Evolutionary conservation across 2,329 filamentous ascomycete species (phyloP).

Genomic region (Xylariaceae sp.): DNA sequence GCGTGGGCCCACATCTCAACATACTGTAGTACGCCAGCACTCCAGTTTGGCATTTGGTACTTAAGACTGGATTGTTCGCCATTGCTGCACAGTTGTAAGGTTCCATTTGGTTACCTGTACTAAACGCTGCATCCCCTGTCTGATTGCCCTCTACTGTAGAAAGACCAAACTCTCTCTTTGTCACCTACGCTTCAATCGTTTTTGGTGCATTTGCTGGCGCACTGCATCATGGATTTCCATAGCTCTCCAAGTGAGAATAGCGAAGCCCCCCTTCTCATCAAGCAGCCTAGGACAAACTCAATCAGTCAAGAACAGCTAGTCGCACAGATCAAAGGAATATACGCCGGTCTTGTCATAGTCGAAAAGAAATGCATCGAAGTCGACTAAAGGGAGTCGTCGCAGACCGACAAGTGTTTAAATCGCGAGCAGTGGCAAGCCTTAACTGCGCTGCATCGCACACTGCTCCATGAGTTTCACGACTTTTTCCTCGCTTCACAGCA

Average conservation of each 20-base stretch:
- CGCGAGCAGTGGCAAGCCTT: slow-evolving; percentile 78
- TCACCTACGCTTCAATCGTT: no score
- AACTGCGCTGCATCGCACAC: slow-evolving; percentile 72
- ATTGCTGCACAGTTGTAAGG: no score
- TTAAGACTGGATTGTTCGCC: no score
- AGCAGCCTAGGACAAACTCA: slow-evolving; percentile 38
- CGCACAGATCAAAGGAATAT: slow-evolving; percentile 77
- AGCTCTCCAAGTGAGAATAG: slow-evolving; percentile 9
- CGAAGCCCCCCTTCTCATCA: slow-evolving; percentile 18
- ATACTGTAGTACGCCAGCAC: no score
- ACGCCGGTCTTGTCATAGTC: slow-evolving; percentile 77
- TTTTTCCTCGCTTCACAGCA: slow-evolving; percentile 87
- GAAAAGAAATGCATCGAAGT: slow-evolving; percentile 85
- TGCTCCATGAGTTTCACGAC: slow-evolving; percentile 78
- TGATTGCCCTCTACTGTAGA: no score
- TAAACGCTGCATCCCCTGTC: no score
- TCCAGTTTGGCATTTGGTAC: no score
- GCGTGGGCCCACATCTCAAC: no score
- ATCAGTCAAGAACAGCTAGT: slow-evolving; percentile 76
- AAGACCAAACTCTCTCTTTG: no score
- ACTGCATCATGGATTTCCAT: no score
- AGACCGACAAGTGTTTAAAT: slow-evolving; percentile 40
- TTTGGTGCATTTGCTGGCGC: no score
- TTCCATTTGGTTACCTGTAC: no score
- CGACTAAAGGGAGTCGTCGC: slow-evolving; percentile 55